These are phyloP conservation scores for Penicillium manginii DNA, from an alignment of 495 filamentous ascomycete species.

Conservation along the genomic window DNA sequence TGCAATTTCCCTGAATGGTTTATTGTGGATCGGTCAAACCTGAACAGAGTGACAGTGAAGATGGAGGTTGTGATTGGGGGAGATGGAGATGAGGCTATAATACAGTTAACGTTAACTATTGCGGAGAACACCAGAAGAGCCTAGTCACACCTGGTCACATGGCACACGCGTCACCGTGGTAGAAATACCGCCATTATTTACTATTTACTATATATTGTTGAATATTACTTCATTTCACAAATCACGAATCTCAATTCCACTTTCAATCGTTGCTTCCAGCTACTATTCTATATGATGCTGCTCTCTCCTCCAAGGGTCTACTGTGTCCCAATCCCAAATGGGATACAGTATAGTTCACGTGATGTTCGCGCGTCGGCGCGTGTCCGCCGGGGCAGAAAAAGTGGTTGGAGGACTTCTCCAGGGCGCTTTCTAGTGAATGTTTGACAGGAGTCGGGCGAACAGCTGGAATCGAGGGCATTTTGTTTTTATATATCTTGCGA, in stretches of 20 bases:
- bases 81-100: conserved; percentile 12
- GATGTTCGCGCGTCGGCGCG: conserved; percentile 28
- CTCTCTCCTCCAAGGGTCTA: no score
- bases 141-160: conserved; percentile 14
- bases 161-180: not conserved
- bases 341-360: conserved; percentile 26
- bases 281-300: no score
- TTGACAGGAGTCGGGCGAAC: conserved; percentile 20
- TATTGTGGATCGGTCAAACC: not conserved
- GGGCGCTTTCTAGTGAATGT: conserved; percentile 7
- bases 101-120: conserved; percentile 4
- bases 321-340: not conserved
- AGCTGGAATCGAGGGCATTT: conserved; percentile 5
- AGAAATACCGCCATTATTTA: no score
- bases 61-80: conserved; percentile 1
- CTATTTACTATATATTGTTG: no score
- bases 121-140: conserved; percentile 22
- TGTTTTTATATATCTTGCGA: conserved; percentile 13
- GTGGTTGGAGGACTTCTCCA: not conserved
- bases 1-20: not conserved
- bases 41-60: not conserved
- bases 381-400: conserved; percentile 39
- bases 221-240: not conserved
- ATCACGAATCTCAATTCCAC: no score
- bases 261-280: no score